Percentiles rank a stretch among this genome's conserved stretches.
Conservation (phyloP, 2,329 filamentous ascomycete genomes). For the Beauveria bassiana region DNA sequence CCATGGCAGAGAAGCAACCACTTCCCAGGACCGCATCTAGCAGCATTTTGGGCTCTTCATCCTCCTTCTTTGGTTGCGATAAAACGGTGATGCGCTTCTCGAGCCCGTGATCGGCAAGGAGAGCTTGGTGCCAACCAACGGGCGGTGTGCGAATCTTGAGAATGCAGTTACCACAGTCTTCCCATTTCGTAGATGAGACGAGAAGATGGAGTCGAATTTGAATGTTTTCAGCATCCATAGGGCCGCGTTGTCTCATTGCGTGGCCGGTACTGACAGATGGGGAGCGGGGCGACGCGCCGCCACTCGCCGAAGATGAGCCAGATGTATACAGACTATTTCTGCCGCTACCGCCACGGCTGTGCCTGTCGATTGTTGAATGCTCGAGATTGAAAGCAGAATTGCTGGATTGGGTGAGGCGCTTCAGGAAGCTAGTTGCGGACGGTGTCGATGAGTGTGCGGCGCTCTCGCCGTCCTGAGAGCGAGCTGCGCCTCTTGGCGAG, state of each 20-base stretch:
- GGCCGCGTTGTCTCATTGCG: slow-evolving; percentile 46
- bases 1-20: slow-evolving; percentile 76
- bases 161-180: slow-evolving; percentile 78
- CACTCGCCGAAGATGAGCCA: slow-evolving; percentile 42
- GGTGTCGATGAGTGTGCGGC: slow-evolving; percentile 51
- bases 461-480: slow-evolving; percentile 68
- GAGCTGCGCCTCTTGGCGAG: slow-evolving; percentile 52
- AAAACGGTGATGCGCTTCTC: slow-evolving; percentile 82
- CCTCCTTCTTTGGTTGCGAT: slow-evolving; percentile 57
- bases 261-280: slow-evolving; percentile 50
- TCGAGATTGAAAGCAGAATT: slow-evolving; percentile 73
- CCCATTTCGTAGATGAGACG: slow-evolving; percentile 72
- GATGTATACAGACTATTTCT: slow-evolving; percentile 56
- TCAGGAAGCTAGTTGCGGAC: slow-evolving; percentile 74
- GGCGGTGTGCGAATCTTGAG: slow-evolving; percentile 76
- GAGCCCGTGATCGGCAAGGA: slow-evolving; percentile 54
- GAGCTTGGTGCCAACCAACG: slow-evolving; percentile 49
- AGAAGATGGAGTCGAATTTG: slow-evolving; percentile 82
- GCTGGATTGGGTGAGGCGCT: slow-evolving; percentile 63
- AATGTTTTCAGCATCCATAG: slow-evolving; percentile 60
- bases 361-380: slow-evolving; percentile 62
- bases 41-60: slow-evolving; percentile 51
- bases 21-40: slow-evolving; percentile 81
- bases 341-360: slow-evolving; percentile 40
- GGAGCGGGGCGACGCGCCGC: slow-evolving; percentile 43